phyloP scores from a whole-genome alignment of 495 filamentous ascomycete species.

The Tuber brumale region DNA sequence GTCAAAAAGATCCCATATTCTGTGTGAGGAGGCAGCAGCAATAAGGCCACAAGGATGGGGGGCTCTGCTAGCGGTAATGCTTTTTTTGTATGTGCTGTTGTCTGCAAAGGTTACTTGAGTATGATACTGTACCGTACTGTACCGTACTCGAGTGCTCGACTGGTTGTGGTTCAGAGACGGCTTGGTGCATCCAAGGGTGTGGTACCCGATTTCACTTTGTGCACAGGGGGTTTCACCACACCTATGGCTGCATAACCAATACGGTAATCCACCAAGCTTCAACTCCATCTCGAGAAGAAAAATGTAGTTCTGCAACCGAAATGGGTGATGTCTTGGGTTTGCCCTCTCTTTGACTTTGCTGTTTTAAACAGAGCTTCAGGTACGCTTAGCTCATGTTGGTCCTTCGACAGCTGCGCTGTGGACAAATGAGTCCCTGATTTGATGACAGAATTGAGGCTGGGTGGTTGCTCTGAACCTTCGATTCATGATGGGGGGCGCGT shows the following conservation, averaged over 20 bases:
- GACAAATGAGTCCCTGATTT: slow-evolving; percentile 24
- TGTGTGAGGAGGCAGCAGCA: background rate
- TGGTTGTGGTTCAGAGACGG: slow-evolving; percentile 18
- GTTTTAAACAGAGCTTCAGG: background rate
- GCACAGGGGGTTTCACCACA: background rate
- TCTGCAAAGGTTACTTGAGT: background rate
- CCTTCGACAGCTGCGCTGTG: background rate
- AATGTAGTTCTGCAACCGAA: background rate
- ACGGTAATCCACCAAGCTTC: slow-evolving; percentile 3
- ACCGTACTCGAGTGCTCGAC: background rate
- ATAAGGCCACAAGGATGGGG: background rate
- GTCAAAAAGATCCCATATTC: background rate
- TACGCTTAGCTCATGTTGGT: background rate
- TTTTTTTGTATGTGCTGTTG: slow-evolving; percentile 12
- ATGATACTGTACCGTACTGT: too few relatives aligned
- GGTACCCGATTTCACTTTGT: slow-evolving; percentile 33
- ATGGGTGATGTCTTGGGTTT: background rate
- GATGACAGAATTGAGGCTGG: slow-evolving; percentile 37
- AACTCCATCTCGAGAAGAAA: slow-evolving; percentile 1
- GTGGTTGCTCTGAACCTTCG: slow-evolving; percentile 34
- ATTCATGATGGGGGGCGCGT: slow-evolving; percentile 40
- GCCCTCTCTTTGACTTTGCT: background rate
- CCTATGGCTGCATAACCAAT: background rate
- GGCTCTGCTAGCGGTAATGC: slow-evolving; percentile 4
- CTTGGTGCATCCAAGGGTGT: slow-evolving; percentile 29